Evolutionary conservation across 805 yeast genomes (phyloP).

Genomic region (Candida broadrunensis): DNA sequence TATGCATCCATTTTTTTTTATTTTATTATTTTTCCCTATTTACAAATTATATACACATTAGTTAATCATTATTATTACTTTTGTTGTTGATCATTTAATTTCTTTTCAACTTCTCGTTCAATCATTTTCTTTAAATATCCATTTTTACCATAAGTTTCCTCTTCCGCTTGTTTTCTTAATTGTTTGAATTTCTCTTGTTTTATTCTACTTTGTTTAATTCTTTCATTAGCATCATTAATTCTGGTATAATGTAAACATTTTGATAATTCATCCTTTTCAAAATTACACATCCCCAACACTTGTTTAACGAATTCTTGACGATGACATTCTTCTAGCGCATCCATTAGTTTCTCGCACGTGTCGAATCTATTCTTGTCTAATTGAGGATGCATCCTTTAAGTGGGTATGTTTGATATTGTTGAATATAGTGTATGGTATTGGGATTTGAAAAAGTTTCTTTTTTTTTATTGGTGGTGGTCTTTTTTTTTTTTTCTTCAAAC

Average conservation of each 20-base stretch:
- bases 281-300: constrained; percentile 81
- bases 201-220: constrained; percentile 50
- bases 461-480: too few species aligned
- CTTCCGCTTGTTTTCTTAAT: constrained; percentile 61
- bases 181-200: constrained; percentile 53
- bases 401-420: not conserved
- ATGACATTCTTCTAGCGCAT: constrained; percentile 89
- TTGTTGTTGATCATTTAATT: not conserved
- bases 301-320: constrained; percentile 61
- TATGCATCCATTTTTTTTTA: too few species aligned
- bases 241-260: constrained; percentile 81
- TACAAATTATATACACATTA: not conserved
- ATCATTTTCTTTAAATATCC: constrained; percentile 63
- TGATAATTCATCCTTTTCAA: constrained; percentile 73
- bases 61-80: too few species aligned
- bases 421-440: too few species aligned
- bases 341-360: constrained; percentile 75
- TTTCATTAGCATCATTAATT: constrained; percentile 55
- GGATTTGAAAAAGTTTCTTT: too few species aligned
- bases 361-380: constrained; percentile 41
- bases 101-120: constrained; percentile 31
- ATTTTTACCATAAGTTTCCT: constrained; percentile 78
- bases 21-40: not conserved
- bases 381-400: constrained; percentile 46
- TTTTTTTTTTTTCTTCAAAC: too few species aligned